Evolutionary conservation across 2,329 filamentous ascomycete genomes (phyloP).

Genomic region (Tolypocladium pustulatum): DNA sequence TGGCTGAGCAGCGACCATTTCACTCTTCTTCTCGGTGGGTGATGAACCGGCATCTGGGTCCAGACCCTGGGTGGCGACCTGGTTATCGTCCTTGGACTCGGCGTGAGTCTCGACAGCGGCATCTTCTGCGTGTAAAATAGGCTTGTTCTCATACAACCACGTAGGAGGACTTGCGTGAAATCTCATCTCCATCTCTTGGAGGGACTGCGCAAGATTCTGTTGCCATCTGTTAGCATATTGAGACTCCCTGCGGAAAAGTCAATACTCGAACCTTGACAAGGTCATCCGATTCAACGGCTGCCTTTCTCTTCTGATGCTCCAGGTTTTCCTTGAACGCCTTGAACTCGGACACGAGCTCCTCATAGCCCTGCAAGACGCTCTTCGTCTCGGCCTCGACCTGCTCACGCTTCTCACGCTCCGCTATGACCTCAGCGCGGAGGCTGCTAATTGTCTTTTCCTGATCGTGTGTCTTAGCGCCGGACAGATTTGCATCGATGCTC

Average conservation of each 20-base stretch:
- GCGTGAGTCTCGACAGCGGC: background rate
- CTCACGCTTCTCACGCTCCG: constrained; percentile 19
- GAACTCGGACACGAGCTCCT: constrained; percentile 16
- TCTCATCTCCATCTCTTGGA: background rate
- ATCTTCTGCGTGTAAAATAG: background rate
- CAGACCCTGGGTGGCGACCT: background rate
- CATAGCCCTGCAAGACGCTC: constrained; percentile 16
- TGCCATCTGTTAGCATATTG: background rate
- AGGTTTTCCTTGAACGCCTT: constrained; percentile 17
- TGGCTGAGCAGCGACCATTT: background rate
- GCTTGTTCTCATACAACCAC: background rate
- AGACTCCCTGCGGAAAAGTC: constrained; percentile 2
- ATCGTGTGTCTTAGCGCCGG: constrained; percentile 22
- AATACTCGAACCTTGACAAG: constrained; percentile 18
- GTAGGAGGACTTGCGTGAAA: background rate
- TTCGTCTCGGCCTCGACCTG: constrained; percentile 15
- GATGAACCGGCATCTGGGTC: background rate
- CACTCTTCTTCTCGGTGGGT: constrained; percentile 3
- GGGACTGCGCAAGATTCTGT: background rate
- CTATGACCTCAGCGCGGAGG: constrained; percentile 18
- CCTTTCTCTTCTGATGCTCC: constrained; percentile 6
- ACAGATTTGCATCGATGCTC: constrained; percentile 26
- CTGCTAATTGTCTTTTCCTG: constrained; percentile 20
- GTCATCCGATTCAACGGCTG: constrained; percentile 12
- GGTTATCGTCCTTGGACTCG: background rate